These are phyloP conservation scores for Darksidea phi DNA, from an alignment of 495 filamentous ascomycete genomes.

Conservation along the genomic window DNA sequence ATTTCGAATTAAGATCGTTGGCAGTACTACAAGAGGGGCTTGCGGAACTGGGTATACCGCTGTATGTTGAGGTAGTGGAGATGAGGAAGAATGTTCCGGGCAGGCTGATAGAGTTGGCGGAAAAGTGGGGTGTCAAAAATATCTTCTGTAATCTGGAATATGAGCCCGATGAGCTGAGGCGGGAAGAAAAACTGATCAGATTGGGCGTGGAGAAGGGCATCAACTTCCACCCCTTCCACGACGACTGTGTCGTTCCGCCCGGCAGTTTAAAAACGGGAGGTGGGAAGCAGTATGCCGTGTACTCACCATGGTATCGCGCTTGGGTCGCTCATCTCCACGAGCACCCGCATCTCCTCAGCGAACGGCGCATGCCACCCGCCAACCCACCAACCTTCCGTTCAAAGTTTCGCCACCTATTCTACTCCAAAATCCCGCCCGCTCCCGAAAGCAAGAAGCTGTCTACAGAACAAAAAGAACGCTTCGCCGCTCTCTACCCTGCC, in stretches of 20 bases:
- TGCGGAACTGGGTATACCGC: conserved; percentile 69
- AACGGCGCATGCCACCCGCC: conserved; percentile 56
- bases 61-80: conserved; percentile 71
- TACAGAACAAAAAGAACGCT: conserved; percentile 57
- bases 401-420: conserved; percentile 60
- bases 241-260: conserved; percentile 79
- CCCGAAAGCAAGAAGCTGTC: conserved; percentile 65
- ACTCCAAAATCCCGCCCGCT: conserved; percentile 58
- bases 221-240: conserved; percentile 64
- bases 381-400: conserved; percentile 60
- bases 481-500: conserved; percentile 66
- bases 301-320: conserved; percentile 74
- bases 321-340: conserved; percentile 72
- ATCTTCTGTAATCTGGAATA: conserved; percentile 73
- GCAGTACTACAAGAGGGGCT: conserved; percentile 64
- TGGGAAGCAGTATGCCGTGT: conserved; percentile 81
- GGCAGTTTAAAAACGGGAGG: conserved; percentile 60
- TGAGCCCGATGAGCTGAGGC: conserved; percentile 72
- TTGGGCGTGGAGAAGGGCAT: conserved; percentile 60
- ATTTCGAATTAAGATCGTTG: conserved; percentile 74
- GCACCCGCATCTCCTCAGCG: conserved; percentile 62
- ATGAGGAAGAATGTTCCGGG: conserved; percentile 61
- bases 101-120: conserved; percentile 66
- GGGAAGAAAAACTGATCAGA: conserved; percentile 67
- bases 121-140: conserved; percentile 73